Evolutionary conservation across 1,284 basidiomycete genomes (phyloP).

Genomic region (Ganoderma resinaceum): DNA sequence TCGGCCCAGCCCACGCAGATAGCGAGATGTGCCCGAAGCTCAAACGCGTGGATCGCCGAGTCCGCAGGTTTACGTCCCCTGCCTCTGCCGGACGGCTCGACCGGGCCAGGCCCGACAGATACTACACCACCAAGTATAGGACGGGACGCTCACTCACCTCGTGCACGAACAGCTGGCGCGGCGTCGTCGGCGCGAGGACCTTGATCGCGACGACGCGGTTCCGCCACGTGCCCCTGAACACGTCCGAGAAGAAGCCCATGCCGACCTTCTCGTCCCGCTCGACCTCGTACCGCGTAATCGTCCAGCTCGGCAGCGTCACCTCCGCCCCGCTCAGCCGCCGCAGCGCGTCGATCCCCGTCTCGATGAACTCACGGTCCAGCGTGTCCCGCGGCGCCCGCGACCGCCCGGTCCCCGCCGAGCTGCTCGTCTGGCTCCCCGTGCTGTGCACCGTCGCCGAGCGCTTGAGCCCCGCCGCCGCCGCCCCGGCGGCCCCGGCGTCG

Average conservation of each 20-base stretch:
- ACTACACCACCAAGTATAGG: background rate
- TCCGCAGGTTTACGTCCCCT: background rate
- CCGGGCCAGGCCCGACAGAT: background rate
- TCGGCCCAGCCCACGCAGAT: background rate
- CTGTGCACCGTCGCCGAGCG: constrained; percentile 38
- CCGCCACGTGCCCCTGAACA: constrained; percentile 72
- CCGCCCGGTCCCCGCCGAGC: constrained; percentile 11
- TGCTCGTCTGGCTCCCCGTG: constrained; percentile 21
- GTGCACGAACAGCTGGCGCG: constrained; percentile 44
- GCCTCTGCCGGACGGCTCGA: background rate
- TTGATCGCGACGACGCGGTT: constrained; percentile 62
- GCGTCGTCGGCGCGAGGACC: constrained; percentile 47
- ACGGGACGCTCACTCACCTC: constrained; percentile 35
- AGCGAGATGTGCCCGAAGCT: background rate
- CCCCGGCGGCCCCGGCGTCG: too few relatives aligned
- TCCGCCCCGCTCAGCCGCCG: constrained; percentile 49
- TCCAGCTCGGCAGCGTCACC: constrained; percentile 66
- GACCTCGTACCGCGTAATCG: constrained; percentile 76
- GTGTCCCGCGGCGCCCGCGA: constrained; percentile 36
- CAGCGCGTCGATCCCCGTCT: constrained; percentile 57
- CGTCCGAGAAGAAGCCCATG: constrained; percentile 72
- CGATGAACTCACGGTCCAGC: constrained; percentile 54
- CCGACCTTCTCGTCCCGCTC: constrained; percentile 69
- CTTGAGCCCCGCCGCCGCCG: too few relatives aligned
- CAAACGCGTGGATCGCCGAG: background rate